Percentiles rank a stretch among this genome's conserved stretches.
Evolutionary conservation across 2,329 filamentous ascomycete genomes (phyloP).

Genomic region (Byssoonygena ceratinophila): DNA sequence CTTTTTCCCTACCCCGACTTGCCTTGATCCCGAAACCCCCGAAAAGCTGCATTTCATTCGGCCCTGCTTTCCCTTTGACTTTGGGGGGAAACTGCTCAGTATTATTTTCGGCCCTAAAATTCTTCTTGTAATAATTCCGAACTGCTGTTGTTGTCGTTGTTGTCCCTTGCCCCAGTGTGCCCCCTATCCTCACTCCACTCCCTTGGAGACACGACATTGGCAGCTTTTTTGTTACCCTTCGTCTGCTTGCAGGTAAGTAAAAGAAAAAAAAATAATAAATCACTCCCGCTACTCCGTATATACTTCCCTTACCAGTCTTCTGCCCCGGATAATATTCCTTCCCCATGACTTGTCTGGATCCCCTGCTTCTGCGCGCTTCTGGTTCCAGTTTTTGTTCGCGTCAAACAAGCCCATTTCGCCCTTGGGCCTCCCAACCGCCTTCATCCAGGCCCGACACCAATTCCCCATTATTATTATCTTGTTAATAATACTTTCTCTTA

Average conservation of each 20-base stretch:
- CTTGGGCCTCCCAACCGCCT: constrained; percentile 5
- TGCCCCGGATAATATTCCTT: constrained; percentile 7
- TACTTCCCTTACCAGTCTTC: not conserved
- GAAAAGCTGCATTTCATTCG: constrained; percentile 9
- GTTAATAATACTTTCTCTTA: not conserved
- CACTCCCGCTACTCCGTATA: constrained; percentile 7
- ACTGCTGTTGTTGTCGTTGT: constrained; percentile 6
- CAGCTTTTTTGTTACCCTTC: constrained; percentile 7
- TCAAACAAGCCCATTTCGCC: constrained; percentile 11
- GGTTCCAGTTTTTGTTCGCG: constrained; percentile 9
- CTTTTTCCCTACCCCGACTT: constrained; percentile 8
- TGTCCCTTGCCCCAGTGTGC: constrained; percentile 7
- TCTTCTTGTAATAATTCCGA: constrained; percentile 3
- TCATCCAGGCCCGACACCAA: no score
- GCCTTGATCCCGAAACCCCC: constrained; percentile 10
- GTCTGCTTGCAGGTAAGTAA: constrained; percentile 12
- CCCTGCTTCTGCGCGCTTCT: constrained; percentile 7
- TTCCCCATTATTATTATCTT: not conserved
- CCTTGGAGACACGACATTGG: constrained; percentile 13
- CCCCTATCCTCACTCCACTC: constrained; percentile 12
- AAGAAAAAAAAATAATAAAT: not conserved
- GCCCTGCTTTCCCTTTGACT: constrained; percentile 8
- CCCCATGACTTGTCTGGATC: constrained; percentile 11
- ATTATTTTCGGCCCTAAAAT: not conserved
- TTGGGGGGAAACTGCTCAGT: not conserved